Percentiles rank a stretch among this genome's conserved stretches.
These are phyloP conservation scores for Solanum ossicruentum DNA, from an alignment of 257 asterid species.

Conservation along the genomic window DNA sequence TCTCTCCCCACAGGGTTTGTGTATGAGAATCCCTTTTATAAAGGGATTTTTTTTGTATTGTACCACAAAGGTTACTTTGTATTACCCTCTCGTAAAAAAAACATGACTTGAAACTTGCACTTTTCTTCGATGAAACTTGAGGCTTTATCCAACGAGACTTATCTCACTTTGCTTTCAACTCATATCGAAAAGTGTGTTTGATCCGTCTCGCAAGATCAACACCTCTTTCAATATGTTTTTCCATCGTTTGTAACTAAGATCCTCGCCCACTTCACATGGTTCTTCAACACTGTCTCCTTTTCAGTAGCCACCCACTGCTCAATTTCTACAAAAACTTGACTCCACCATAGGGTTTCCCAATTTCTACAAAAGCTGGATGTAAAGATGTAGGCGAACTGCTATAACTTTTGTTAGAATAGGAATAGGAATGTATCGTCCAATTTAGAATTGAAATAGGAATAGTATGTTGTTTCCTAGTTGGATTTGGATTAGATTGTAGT, in stretches of 20 bases:
- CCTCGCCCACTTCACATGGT: neutral
- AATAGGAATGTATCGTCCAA: too few species aligned
- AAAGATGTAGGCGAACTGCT: neutral
- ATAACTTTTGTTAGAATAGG: neutral
- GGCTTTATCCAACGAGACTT: neutral
- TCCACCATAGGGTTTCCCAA: neutral
- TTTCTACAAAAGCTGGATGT: neutral
- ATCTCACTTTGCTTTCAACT: neutral
- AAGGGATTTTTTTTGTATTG: neutral
- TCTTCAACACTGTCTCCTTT: neutral
- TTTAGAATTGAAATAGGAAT: too few species aligned
- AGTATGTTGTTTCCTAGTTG: too few species aligned
- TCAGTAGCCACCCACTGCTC: neutral
- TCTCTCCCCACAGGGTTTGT: neutral
- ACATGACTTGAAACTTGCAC: neutral
- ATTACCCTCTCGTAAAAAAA: neutral
- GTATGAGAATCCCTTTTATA: neutral
- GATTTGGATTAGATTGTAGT: too few species aligned
- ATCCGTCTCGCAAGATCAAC: neutral
- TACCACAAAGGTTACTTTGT: neutral
- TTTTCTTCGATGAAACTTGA: neutral
- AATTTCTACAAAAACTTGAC: neutral
- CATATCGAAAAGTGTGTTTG: neutral
- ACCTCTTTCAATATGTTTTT: neutral
- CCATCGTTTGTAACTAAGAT: neutral